A percentile compares a stretch with the other conserved stretches of the same genome.
These are phyloP conservation scores for Colletotrichum karsti DNA, from an alignment of 2,329 filamentous ascomycete species.

Conservation along the genomic window DNA sequence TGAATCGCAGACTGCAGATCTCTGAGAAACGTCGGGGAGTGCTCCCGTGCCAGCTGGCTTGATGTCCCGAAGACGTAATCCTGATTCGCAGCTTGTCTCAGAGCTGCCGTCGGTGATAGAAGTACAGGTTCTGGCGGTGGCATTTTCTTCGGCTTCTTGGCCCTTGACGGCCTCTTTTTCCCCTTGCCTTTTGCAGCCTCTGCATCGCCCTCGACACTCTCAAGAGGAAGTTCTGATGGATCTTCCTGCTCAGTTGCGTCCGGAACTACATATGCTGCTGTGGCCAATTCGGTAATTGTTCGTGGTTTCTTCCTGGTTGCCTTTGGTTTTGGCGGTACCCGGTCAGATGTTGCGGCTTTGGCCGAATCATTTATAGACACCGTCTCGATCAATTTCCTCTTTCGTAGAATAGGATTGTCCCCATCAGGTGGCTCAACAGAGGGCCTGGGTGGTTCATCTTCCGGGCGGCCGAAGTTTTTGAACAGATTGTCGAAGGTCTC, in stretches of 20 bases:
- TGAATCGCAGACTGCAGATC: slow-evolving; percentile 70
- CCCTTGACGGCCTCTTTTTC: slow-evolving; percentile 44
- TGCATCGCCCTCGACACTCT: slow-evolving; percentile 35
- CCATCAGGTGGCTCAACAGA: slow-evolving; percentile 32
- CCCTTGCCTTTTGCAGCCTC: slow-evolving; percentile 41
- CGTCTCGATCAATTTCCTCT: slow-evolving; percentile 65
- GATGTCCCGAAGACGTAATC: slow-evolving; percentile 88
- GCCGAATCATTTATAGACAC: slow-evolving; percentile 45
- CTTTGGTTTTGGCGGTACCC: slow-evolving; percentile 56
- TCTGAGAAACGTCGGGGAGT: slow-evolving; percentile 72
- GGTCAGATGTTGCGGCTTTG: slow-evolving; percentile 33
- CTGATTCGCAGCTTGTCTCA: slow-evolving; percentile 72
- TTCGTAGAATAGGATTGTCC: slow-evolving; percentile 51
- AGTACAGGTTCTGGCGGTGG: slow-evolving; percentile 58
- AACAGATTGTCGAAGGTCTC: slow-evolving; percentile 54
- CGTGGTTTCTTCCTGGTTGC: slow-evolving; percentile 73
- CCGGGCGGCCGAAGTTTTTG: slow-evolving; percentile 49
- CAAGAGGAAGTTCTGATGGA: slow-evolving; percentile 34
- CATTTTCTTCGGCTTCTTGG: slow-evolving; percentile 45
- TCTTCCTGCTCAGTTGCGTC: slow-evolving; percentile 41
- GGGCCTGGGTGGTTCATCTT: slow-evolving; percentile 29
- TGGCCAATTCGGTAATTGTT: slow-evolving; percentile 83
- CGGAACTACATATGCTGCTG: slow-evolving; percentile 68
- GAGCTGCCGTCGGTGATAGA: slow-evolving; percentile 74
- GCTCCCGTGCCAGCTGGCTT: slow-evolving; percentile 79